Evolutionary conservation across 2,329 filamentous ascomycete species (phyloP), one percentile per base, ranked within the genome.

Genomic region (Fusarium falciforme): DNA sequence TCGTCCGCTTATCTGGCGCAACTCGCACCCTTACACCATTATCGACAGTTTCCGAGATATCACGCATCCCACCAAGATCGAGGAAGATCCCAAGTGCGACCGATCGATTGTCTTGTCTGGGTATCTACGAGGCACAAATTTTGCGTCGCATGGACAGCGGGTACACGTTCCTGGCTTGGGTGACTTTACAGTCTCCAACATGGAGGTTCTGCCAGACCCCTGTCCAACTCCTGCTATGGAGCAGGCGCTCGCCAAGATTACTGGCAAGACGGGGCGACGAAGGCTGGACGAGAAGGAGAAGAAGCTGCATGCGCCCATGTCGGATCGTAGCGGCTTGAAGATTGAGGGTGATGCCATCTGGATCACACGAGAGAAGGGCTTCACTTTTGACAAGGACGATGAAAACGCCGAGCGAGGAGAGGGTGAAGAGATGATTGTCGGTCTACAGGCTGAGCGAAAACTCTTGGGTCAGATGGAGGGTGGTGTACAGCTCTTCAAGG

Each of bases 341-440:
- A 96, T 99, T 61, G 96, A 99, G 76, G 97, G 97, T 70, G 96
- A 99, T 83, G 95, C 96, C 9, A 95, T 99, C 40, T 99, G 97
- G 85, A 98, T 92, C 69, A 92, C 90, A 11, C 85, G 89, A 66
- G 90, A 92, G 61, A 92, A 91, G 76, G 91, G 90, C 0, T 93
- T 93, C 77, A 97, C 90, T 5, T 98, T 99, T 74, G 87, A 92
- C 81, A 88, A 87, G 73, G 89, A 90, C 33, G 88, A 83, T 3
- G 91, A 94, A 12, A 89, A 90, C 12, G 89, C 89, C 33, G 93
- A 98, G 76, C 91, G 94, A 54, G 96, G 96, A n/a, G 88, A 98
- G 63, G 96, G 96, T 44, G 96, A 99, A 82, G 95, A 98, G 82
- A 90, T 99, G 83, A 96, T 99, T 73, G 92, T 99, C 44, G 93